Percentiles rank a stretch among this genome's conserved stretches.
phyloP scores from a whole-genome alignment of 2,329 filamentous ascomycete species.

The Ophiocordyceps camponoti-floridani region DNA sequence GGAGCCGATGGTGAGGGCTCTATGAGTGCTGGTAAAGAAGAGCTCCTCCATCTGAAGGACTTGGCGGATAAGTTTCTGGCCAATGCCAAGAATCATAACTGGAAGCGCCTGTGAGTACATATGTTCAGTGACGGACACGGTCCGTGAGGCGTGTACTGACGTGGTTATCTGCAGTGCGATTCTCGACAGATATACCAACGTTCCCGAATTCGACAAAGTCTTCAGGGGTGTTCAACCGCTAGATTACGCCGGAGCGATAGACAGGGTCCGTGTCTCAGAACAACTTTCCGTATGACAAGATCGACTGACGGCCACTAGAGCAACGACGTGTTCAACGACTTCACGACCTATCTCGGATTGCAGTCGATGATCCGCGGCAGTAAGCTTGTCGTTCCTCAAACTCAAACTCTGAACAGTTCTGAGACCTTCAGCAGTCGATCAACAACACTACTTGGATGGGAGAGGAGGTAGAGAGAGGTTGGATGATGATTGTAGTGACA shows the following conservation, averaged over 20 bases:
- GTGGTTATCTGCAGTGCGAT: neutral
- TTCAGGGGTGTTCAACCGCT: neutral
- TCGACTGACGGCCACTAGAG: neutral
- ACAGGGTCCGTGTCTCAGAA: neutral
- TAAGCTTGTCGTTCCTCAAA: neutral
- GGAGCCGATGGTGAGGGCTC: neutral
- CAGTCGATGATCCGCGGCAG: neutral
- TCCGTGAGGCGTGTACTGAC: too few species aligned
- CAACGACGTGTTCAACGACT: neutral
- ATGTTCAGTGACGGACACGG: neutral
- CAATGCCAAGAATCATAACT: neutral
- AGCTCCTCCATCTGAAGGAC: neutral
- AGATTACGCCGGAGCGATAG: neutral
- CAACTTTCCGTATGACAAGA: too few species aligned
- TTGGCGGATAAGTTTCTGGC: neutral
- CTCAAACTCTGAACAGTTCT: too few species aligned
- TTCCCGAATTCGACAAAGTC: neutral
- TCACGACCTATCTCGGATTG: neutral
- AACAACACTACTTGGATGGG: neutral
- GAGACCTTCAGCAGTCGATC: too few species aligned
- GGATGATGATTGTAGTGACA: neutral
- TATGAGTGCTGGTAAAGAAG: neutral
- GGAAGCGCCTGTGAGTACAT: neutral
- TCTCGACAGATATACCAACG: neutral
- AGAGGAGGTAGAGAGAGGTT: neutral